Conservation (phyloP, 2,329 filamentous ascomycete species). For the Claviceps pazoutovae region DNA sequence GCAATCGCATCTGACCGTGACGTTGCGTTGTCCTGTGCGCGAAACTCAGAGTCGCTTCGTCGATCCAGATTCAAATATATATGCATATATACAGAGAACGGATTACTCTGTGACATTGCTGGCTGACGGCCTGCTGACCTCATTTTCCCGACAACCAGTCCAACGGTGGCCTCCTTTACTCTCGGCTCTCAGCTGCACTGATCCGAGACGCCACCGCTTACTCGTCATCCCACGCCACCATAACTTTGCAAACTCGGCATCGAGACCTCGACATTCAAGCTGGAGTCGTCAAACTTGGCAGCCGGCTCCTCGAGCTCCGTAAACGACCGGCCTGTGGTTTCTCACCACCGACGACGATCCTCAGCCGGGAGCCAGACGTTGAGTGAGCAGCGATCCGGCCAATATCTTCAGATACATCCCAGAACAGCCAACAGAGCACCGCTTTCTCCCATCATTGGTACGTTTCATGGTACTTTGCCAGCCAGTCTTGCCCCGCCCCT, state of each 20-base stretch:
- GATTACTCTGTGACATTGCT: neutral
- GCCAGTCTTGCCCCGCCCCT: neutral
- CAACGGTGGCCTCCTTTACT: neutral
- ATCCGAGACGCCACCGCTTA: neutral
- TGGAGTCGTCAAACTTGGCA: constrained; percentile 36
- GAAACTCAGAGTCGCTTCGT: neutral
- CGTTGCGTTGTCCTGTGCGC: neutral
- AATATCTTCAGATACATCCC: constrained; percentile 18
- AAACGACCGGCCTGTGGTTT: constrained; percentile 32
- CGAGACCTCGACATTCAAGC: constrained; percentile 20
- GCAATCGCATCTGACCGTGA: neutral
- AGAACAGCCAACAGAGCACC: constrained; percentile 15
- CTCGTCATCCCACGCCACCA: neutral
- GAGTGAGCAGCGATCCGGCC: constrained; percentile 18
- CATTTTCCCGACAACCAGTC: neutral
- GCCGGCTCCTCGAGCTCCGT: constrained; percentile 41
- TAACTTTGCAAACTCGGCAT: neutral
- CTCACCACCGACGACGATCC: constrained; percentile 37
- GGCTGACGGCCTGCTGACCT: neutral
- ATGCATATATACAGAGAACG: neutral
- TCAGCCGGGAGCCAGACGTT: constrained; percentile 23
- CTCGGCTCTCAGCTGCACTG: neutral
- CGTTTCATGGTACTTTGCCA: constrained; percentile 14
- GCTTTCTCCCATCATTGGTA: constrained; percentile 44
- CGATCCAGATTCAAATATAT: neutral